Base-by-base conservation (phyloP, 169 alveolate species). In the Ichthyophthirius multifiliis region DNA sequence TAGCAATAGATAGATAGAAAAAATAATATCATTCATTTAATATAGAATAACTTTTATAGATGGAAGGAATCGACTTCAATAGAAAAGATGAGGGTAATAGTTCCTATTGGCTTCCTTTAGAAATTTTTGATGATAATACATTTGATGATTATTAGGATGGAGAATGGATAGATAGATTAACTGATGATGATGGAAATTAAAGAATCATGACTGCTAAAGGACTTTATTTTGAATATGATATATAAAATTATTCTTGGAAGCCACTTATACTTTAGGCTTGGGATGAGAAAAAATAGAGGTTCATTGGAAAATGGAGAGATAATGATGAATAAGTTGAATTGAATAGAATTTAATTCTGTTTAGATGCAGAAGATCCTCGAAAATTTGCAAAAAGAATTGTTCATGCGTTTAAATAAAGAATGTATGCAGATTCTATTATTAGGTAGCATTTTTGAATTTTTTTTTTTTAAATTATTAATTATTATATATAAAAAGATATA, bases 71-170 rank as follows among this genome's bases (percentile, higher is more conserved):
- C 44, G 96, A 96, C 76, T 95, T 94, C 80, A 85, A 83, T 34
- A 85, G 88, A 62, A 91, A 94, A 15, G 81, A 78, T 64, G 89
- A n/a, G n/a, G n/a, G n/a, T n/a, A n/a, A 89, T 27, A 83, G 84
- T 76, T 94, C 82, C 32, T 89, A 89, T 35, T 93, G 96, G 98
- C 90, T 96, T 0, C 98, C 96, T n/a, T 84, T 96, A 45, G 98
- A 96, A 76, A 94, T 95, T 18, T 96, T 96, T 83, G 99, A 96
- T 81, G 97, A 96, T 86, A 91, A 94, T 48, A 95, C 95, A 27
- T 94, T 86, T 82, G 98, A 96, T 78, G 96, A 94, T 46, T 90
- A 96, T 37, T 76, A 94, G 9, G 96, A 97, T 9, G 92, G 92
- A 35, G 99, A 96, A 73, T 96, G 98, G 98, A 91, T 95, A 45